A percentile compares a stretch with the other conserved stretches of the same genome.
These are phyloP conservation scores for Lagenidium giganteum DNA, from an alignment of 352 stramenopile species.

Conservation along the genomic window DNA sequence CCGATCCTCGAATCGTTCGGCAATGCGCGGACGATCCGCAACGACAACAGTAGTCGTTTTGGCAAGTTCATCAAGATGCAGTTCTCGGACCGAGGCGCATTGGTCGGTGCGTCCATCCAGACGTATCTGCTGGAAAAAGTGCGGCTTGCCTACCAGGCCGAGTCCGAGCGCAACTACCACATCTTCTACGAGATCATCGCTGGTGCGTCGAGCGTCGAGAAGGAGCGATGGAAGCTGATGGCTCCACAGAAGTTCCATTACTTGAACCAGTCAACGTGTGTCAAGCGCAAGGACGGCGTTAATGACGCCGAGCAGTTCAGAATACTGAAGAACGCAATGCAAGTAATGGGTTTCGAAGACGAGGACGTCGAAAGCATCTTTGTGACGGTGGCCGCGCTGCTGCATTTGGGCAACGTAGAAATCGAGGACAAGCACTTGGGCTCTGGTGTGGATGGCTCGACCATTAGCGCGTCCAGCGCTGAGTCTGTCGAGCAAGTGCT, in stretches of 20 bases:
- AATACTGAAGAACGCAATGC: conserved; percentile 69
- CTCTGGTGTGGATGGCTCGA: conserved; percentile 64
- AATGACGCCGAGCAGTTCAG: conserved; percentile 88
- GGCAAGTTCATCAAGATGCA: conserved; percentile 98
- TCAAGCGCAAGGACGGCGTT: conserved; percentile 82
- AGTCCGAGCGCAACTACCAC: conserved; percentile 94
- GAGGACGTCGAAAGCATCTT: conserved; percentile 92
- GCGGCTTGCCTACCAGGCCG: conserved; percentile 90
- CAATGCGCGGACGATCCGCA: conserved; percentile 96
- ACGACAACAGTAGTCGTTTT: conserved; percentile 96
- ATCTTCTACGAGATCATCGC: conserved; percentile 95
- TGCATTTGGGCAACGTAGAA: conserved; percentile 95
- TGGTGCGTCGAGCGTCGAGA: conserved; percentile 52
- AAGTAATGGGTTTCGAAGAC: conserved; percentile 83
- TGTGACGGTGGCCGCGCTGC: conserved; percentile 80
- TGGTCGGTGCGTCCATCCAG: conserved; percentile 91
- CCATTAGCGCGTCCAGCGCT: conserved; percentile 40
- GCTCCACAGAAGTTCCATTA: conserved; percentile 81
- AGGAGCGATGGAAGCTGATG: conserved; percentile 56
- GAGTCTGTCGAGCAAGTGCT: conserved; percentile 81
- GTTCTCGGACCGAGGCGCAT: conserved; percentile 69
- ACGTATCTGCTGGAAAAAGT: conserved; percentile 97
- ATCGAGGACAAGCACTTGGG: conserved; percentile 71
- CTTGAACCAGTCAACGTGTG: conserved; percentile 86
- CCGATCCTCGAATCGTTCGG: conserved; percentile 99